A percentile compares a stretch with the other conserved stretches of the same genome.
phyloP scores from a whole-genome alignment of 1,284 basidiomycete genomes.

The Ceratobasidium sp. region DNA sequence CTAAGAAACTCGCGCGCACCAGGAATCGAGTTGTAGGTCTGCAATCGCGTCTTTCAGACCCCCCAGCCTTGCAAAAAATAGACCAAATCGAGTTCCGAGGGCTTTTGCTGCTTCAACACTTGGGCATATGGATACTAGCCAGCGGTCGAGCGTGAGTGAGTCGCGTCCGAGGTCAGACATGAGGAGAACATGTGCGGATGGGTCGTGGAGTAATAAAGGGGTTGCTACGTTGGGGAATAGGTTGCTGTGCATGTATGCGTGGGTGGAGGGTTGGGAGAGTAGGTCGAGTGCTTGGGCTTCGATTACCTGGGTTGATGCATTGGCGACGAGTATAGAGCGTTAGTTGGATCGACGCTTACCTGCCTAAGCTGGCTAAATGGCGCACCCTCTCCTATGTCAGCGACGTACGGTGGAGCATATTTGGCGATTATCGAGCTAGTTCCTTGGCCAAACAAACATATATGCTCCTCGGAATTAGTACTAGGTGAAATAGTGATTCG shows the following conservation, averaged over 20 bases:
- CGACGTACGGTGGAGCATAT: slow-evolving; percentile 26
- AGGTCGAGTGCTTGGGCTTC: slow-evolving; percentile 23
- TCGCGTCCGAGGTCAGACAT: slow-evolving; percentile 19
- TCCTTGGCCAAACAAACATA: background rate
- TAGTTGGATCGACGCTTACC: background rate
- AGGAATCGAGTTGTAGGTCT: background rate
- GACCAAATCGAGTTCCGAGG: background rate
- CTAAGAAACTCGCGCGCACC: background rate
- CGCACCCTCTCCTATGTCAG: slow-evolving; percentile 16
- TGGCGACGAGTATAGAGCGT: too few species aligned
- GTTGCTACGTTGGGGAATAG: background rate
- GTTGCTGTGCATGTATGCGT: slow-evolving; percentile 26
- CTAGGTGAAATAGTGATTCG: background rate
- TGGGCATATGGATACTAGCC: background rate
- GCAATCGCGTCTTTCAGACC: background rate
- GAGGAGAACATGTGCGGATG: background rate
- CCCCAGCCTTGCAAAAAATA: slow-evolving; percentile 16
- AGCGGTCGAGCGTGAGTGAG: background rate
- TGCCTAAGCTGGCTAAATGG: slow-evolving; percentile 34
- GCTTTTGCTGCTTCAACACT: background rate
- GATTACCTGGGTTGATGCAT: background rate
- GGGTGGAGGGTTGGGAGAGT: background rate
- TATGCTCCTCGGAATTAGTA: background rate
- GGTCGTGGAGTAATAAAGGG: slow-evolving; percentile 10
- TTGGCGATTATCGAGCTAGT: slow-evolving; percentile 15